Evolutionary conservation across 2,329 filamentous ascomycete species (phyloP).

Genomic region (Chalaropsis thielavioides): DNA sequence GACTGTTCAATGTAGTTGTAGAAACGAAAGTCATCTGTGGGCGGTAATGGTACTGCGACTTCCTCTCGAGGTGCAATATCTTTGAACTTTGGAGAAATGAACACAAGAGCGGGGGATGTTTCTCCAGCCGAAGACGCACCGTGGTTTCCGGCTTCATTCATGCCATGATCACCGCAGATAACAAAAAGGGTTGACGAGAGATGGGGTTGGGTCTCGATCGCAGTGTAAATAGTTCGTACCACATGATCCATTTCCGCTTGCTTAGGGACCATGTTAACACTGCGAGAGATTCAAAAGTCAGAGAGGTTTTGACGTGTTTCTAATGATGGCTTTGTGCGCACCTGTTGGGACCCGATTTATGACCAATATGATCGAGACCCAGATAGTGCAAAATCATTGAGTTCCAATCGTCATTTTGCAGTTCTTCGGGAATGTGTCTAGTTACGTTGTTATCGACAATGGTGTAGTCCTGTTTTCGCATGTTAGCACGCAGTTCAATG

Average conservation of each 20-base stretch:
- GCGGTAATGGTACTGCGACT: constrained; percentile 39
- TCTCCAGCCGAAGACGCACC: constrained; percentile 88
- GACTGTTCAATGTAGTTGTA: constrained; percentile 84
- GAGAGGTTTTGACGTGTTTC: neutral
- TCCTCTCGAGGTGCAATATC: constrained; percentile 32
- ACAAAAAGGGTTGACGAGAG: constrained; percentile 69
- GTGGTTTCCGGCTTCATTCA: constrained; percentile 97
- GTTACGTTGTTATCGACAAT: constrained; percentile 98
- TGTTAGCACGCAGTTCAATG: neutral
- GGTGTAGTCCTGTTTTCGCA: constrained; percentile 63
- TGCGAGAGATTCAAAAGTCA: constrained; percentile 24
- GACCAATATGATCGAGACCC: constrained; percentile 91
- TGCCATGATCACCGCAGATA: constrained; percentile 89
- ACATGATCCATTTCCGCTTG: constrained; percentile 87
- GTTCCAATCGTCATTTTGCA: constrained; percentile 71
- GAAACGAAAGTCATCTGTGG: constrained; percentile 61
- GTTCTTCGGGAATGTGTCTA: constrained; percentile 65
- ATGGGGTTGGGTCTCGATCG: constrained; percentile 56
- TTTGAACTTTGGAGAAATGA: constrained; percentile 72
- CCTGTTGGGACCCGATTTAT: constrained; percentile 83
- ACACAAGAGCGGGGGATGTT: constrained; percentile 82
- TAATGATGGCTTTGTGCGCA: constrained; percentile 24
- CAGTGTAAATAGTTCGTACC: constrained; percentile 58
- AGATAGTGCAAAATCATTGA: constrained; percentile 91
- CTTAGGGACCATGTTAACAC: constrained; percentile 83